Conservation (phyloP, 1,284 basidiomycete species). For the Trichosporon sp. region DNA sequence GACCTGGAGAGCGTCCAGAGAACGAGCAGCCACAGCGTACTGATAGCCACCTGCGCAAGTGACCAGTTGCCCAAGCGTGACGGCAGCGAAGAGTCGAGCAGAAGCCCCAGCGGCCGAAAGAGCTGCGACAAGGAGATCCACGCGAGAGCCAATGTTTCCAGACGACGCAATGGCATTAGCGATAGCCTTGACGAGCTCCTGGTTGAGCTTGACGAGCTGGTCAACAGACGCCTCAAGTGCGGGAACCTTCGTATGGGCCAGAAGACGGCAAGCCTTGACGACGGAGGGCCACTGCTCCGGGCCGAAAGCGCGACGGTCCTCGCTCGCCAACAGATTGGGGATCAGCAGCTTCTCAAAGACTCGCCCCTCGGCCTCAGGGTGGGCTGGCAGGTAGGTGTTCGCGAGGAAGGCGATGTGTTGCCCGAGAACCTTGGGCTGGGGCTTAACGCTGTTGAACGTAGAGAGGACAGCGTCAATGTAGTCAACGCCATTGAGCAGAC, state of each 20-base stretch:
- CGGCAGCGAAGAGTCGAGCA: constrained; percentile 14
- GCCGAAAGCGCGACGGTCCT: constrained; percentile 60
- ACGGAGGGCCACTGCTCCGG: constrained; percentile 56
- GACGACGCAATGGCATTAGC: constrained; percentile 12
- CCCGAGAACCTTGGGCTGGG: constrained; percentile 49
- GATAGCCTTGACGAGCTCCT: constrained; percentile 11
- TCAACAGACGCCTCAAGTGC: constrained; percentile 8
- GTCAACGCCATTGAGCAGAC: constrained; percentile 50
- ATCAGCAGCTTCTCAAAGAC: constrained; percentile 62
- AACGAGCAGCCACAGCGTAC: constrained; percentile 50
- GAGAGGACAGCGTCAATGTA: constrained; percentile 54
- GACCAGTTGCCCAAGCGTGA: constrained; percentile 18
- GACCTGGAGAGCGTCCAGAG: constrained; percentile 33
- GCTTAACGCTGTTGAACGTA: constrained; percentile 47
- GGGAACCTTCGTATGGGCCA: constrained; percentile 9
- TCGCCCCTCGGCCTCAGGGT: constrained; percentile 47
- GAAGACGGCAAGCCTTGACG: constrained; percentile 10
- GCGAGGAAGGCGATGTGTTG: constrained; percentile 61
- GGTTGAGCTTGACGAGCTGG: constrained; percentile 14
- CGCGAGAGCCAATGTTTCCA: constrained; percentile 16
- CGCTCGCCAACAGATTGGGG: constrained; percentile 66
- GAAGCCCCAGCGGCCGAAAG: constrained; percentile 3
- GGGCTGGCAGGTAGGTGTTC: constrained; percentile 49
- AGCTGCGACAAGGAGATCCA: constrained; percentile 13
- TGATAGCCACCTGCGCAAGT: constrained; percentile 17